Evolutionary conservation across 2,329 filamentous ascomycete genomes (phyloP).

Genomic region (Botrytis squamosa): DNA sequence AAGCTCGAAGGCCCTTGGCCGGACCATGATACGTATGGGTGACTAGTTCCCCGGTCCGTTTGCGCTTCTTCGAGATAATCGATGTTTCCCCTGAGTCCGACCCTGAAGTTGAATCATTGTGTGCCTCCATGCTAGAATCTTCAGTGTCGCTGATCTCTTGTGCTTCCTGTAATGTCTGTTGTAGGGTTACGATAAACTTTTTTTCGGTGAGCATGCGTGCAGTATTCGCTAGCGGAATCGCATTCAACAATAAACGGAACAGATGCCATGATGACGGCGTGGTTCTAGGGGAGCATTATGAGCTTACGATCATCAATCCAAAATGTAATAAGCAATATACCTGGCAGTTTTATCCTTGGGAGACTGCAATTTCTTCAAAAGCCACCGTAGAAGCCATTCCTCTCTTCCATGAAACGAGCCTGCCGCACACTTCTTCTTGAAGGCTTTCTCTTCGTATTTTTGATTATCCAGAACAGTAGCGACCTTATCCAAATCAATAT

Average conservation of each 20-base stretch:
- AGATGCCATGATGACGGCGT: slow-evolving; percentile 54
- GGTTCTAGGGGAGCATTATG: slow-evolving; percentile 23
- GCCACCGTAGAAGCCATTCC: slow-evolving; percentile 67
- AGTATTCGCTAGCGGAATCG: slow-evolving; percentile 67
- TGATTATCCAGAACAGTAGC: slow-evolving; percentile 21
- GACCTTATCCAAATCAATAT: slow-evolving; percentile 32
- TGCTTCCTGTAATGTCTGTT: slow-evolving; percentile 62
- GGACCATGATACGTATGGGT: slow-evolving; percentile 11
- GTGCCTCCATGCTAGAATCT: slow-evolving; percentile 25
- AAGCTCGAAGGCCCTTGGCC: slow-evolving; percentile 10
- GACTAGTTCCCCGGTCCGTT: slow-evolving; percentile 34
- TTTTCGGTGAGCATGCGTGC: slow-evolving; percentile 70
- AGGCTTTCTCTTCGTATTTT: slow-evolving; percentile 1
- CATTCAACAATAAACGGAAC: slow-evolving; percentile 57
- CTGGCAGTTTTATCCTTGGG: slow-evolving; percentile 38
- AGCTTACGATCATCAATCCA: not conserved
- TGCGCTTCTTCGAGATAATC: slow-evolving; percentile 41
- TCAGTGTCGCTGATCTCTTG: slow-evolving; percentile 38
- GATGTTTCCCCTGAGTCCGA: slow-evolving; percentile 32
- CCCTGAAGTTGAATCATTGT: slow-evolving; percentile 14
- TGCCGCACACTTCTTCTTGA: slow-evolving; percentile 10
- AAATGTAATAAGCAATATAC: slow-evolving; percentile 26
- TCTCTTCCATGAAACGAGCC: slow-evolving; percentile 45
- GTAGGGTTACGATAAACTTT: slow-evolving; percentile 64
- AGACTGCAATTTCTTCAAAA: slow-evolving; percentile 57